phyloP scores from a whole-genome alignment of 2,329 filamentous ascomycete species.

The Diaporthe amygdali region DNA sequence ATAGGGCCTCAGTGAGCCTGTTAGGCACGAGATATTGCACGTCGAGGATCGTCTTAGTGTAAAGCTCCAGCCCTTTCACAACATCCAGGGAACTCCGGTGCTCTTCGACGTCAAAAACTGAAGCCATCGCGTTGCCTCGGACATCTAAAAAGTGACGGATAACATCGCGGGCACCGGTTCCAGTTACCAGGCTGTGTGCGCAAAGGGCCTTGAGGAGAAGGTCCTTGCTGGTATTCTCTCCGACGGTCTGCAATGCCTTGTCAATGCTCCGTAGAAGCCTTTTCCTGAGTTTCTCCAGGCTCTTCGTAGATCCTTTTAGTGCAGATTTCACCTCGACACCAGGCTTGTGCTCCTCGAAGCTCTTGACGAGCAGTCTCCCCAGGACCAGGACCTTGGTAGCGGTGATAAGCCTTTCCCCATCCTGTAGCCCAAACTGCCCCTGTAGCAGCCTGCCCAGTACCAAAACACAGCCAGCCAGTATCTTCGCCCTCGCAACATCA shows the following conservation, averaged over 20 bases:
- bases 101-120: conserved; percentile 59
- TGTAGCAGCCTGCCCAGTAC: conserved; percentile 55
- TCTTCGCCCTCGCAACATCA: conserved; percentile 48
- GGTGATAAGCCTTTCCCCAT: conserved; percentile 58
- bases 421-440: conserved; percentile 37
- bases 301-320: conserved; percentile 68
- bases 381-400: conserved; percentile 78
- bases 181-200: conserved; percentile 83
- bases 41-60: conserved; percentile 77
- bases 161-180: conserved; percentile 79
- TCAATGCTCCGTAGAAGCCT: conserved; percentile 73
- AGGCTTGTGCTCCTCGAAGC: conserved; percentile 59
- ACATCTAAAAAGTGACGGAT: conserved; percentile 79
- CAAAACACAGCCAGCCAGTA: conserved; percentile 58
- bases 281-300: conserved; percentile 64
- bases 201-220: conserved; percentile 76
- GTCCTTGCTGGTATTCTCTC: conserved; percentile 52
- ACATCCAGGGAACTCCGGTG: conserved; percentile 54
- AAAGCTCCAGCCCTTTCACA: conserved; percentile 71
- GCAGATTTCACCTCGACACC: conserved; percentile 40
- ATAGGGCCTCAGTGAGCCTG: conserved; percentile 72
- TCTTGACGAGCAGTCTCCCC: conserved; percentile 76
- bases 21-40: conserved; percentile 78
- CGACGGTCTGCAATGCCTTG: conserved; percentile 68
- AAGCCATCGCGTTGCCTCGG: conserved; percentile 70